phyloP scores from a whole-genome alignment of 2,329 filamentous ascomycete genomes.

The Aspergillus fischeri region DNA sequence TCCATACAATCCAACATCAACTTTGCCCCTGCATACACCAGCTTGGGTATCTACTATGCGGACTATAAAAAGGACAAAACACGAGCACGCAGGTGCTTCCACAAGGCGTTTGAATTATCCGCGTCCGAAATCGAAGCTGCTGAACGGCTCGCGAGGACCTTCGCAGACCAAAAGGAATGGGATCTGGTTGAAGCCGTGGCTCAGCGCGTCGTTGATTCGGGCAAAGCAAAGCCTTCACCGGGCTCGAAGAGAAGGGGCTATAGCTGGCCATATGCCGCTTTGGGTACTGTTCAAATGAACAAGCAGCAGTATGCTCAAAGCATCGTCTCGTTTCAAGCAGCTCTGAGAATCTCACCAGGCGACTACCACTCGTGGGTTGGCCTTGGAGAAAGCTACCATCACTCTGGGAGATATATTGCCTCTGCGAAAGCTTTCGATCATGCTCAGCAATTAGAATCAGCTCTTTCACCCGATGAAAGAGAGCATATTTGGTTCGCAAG shows the following conservation, averaged over 20 bases:
- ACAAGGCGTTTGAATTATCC: constrained; percentile 93
- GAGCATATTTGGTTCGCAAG: constrained; percentile 89
- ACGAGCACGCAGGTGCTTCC: constrained; percentile 85
- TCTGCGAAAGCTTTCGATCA: constrained; percentile 86
- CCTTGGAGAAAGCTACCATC: constrained; percentile 94
- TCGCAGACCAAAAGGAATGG: constrained; percentile 91
- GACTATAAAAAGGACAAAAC: constrained; percentile 87
- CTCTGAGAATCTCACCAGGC: constrained; percentile 73
- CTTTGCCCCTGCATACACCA: constrained; percentile 86
- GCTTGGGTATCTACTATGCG: constrained; percentile 81
- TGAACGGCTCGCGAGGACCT: constrained; percentile 77
- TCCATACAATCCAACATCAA: constrained; percentile 83
- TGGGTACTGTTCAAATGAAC: constrained; percentile 92
- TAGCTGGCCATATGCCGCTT: constrained; percentile 92
- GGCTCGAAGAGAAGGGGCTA: constrained; percentile 90
- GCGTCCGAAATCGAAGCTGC: constrained; percentile 80
- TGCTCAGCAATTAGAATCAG: constrained; percentile 70
- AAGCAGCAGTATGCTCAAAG: constrained; percentile 86
- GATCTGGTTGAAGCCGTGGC: constrained; percentile 92
- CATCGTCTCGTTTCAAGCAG: constrained; percentile 87
- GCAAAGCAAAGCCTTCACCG: constrained; percentile 81
- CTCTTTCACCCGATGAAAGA: constrained; percentile 49
- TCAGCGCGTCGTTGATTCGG: constrained; percentile 88
- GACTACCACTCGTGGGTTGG: constrained; percentile 97
- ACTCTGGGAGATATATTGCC: constrained; percentile 88